Evolutionary conservation across 305 asterid species (phyloP).

Genomic region (Fraxinus latifolia): DNA sequence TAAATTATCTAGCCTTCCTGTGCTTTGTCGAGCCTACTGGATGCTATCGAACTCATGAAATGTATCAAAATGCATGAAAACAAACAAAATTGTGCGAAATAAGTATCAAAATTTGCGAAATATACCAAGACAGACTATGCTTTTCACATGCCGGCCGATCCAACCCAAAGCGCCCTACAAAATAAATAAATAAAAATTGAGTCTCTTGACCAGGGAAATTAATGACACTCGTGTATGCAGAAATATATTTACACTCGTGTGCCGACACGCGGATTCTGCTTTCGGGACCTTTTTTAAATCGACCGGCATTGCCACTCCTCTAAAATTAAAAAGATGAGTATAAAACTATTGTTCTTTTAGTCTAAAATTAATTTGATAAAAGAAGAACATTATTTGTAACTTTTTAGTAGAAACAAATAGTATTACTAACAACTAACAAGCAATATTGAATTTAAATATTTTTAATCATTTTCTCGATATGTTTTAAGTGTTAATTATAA

Average conservation of each 20-base stretch:
- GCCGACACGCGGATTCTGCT: constrained; percentile 8
- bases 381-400: neutral
- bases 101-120: no score
- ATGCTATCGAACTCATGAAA: neutral
- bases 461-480: neutral
- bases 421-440: neutral
- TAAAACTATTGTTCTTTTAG: neutral
- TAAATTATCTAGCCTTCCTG: neutral
- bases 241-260: constrained; percentile 21
- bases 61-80: neutral
- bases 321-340: neutral
- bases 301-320: neutral
- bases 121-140: neutral
- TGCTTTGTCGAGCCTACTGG: neutral
- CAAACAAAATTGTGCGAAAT: neutral
- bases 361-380: neutral
- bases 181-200: constrained; percentile 1
- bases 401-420: neutral
- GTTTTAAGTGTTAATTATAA: neutral
- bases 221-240: constrained; percentile 25
- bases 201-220: constrained; percentile 24
- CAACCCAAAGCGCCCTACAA: neutral
- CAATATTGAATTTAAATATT: neutral
- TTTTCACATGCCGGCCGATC: neutral
- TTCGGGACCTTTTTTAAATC: neutral